These are phyloP conservation scores for Coemansia sp. DNA, from an alignment of 192 early-diverging fungal genomes.

Conservation along the genomic window DNA sequence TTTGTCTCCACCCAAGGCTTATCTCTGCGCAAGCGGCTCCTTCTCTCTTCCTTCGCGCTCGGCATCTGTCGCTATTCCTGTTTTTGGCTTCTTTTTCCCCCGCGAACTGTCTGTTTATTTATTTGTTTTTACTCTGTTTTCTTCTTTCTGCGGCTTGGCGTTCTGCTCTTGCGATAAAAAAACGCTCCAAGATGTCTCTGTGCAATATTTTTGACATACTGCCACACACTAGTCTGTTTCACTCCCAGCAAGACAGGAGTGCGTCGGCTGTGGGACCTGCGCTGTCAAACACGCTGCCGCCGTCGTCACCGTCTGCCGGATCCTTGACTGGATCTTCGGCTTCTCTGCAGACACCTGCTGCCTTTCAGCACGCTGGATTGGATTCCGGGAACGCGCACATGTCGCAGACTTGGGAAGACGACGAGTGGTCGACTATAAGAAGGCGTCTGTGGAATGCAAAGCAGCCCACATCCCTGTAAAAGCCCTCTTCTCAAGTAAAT, in stretches of 20 bases:
- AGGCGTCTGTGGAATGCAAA: constrained; percentile 52
- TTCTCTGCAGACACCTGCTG: background rate
- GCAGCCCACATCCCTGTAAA: constrained; percentile 2
- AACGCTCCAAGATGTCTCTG: constrained; percentile 18
- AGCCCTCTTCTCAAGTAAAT: background rate
- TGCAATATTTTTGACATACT: constrained; percentile 54
- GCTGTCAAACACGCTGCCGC: background rate
- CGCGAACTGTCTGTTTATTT: background rate
- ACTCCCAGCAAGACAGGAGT: constrained; percentile 16
- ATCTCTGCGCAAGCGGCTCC: background rate
- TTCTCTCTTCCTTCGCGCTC: background rate
- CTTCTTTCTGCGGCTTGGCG: background rate
- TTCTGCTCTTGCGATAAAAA: background rate
- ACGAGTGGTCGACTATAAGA: constrained; percentile 49
- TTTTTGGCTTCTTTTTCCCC: background rate
- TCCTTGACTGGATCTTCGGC: constrained; percentile 5
- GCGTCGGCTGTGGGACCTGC: background rate
- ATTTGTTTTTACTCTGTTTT: background rate
- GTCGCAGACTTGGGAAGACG: constrained; percentile 22
- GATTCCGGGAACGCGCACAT: background rate
- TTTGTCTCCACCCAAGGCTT: background rate
- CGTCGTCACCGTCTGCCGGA: constrained; percentile 11
- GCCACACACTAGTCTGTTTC: constrained; percentile 47
- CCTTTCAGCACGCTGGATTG: background rate
- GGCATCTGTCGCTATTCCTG: constrained; percentile 1